Base-by-base conservation (phyloP, 306 rosid species). In the Acmispon strigosus region DNA sequence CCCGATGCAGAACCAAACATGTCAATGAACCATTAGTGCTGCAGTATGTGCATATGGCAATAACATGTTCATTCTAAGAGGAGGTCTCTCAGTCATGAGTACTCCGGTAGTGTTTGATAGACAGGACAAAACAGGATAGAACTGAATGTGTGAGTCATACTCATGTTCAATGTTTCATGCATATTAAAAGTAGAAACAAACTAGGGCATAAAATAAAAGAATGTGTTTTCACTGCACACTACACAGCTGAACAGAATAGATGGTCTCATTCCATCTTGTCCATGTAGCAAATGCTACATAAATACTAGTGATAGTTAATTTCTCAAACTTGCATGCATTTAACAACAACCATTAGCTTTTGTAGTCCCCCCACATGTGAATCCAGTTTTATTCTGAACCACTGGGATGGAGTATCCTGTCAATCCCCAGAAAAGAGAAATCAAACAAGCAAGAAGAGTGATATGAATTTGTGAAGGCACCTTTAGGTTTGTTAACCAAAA, bases 401-500 rank as follows among this genome's bases (percentile, higher is more conserved):
- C 48, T 16, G 32, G 32, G 16, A 27, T 16, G 16, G 51, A 22
- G 42, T 8, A 1, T 59, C 9, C 8, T 32, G 8, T 32, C 6
- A 43, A 43, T 43, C 17, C 11, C 9, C 47, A 57, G 10, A 29
- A 29, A 47, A 13, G 66, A 12, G 41, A 2, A 53, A 47, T 55
- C 24, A 37, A 72, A 7, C 66, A 42, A 49, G 27, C 11, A 3
- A 32, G 3, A 11, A 9, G 20, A 44, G 43, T 22, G 47, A 47
- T 36, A 16, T 5, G 7, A 72, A n/a, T 50, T 32, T 36, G 27
- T 8, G 10, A 55, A 66, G 69, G 76, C 24, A 89, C 98, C 98
- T 88, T 90, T 93, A 42, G 98, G 98, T 72, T 93, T 93, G 86
- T 93, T 90, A 75, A 93, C 74, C 83, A 93, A 84, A 34, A 90